These are phyloP conservation scores for Naegleria fowleri DNA, from an alignment of 208 protist genomes.

Conservation along the genomic window DNA sequence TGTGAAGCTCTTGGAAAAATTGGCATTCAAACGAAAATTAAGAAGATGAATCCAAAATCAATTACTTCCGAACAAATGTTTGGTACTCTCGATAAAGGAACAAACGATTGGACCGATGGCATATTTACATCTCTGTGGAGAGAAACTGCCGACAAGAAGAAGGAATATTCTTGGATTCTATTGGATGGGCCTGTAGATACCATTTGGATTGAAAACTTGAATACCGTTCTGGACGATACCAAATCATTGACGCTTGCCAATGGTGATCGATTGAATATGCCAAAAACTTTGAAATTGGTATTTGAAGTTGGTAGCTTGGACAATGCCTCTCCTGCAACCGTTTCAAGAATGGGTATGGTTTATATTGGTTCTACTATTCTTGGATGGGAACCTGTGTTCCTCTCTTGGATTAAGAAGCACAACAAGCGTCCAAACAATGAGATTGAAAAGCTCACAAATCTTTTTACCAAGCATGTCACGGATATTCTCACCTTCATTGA, in stretches of 20 bases:
- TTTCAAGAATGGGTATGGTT: slow-evolving; percentile 72
- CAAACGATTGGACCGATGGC: slow-evolving; percentile 95
- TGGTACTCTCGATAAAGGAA: slow-evolving; percentile 84
- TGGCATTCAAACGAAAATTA: slow-evolving; percentile 39
- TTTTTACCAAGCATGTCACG: slow-evolving; percentile 19
- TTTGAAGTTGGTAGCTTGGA: slow-evolving; percentile 67
- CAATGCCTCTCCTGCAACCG: slow-evolving; percentile 79
- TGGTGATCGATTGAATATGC: slow-evolving; percentile 64
- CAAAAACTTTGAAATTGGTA: slow-evolving; percentile 51
- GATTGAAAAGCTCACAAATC: neutral
- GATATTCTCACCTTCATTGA: slow-evolving; percentile 27
- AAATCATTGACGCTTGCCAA: slow-evolving; percentile 72
- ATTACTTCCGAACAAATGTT: slow-evolving; percentile 76
- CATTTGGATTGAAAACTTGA: slow-evolving; percentile 80
- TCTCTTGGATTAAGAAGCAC: slow-evolving; percentile 49
- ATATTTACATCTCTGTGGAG: slow-evolving; percentile 91
- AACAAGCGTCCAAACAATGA: slow-evolving; percentile 22
- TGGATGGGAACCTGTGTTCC: slow-evolving; percentile 68
- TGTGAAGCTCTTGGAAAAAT: slow-evolving; percentile 42
- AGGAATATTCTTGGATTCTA: slow-evolving; percentile 86
- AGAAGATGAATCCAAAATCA: slow-evolving; percentile 75
- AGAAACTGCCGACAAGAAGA: slow-evolving; percentile 60
- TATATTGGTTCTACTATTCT: slow-evolving; percentile 58
- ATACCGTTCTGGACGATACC: slow-evolving; percentile 84
- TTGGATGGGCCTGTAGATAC: slow-evolving; percentile 89